Evolutionary conservation across 106 monocot species (phyloP).

Genomic region (Phalaenopsis equestris): DNA sequence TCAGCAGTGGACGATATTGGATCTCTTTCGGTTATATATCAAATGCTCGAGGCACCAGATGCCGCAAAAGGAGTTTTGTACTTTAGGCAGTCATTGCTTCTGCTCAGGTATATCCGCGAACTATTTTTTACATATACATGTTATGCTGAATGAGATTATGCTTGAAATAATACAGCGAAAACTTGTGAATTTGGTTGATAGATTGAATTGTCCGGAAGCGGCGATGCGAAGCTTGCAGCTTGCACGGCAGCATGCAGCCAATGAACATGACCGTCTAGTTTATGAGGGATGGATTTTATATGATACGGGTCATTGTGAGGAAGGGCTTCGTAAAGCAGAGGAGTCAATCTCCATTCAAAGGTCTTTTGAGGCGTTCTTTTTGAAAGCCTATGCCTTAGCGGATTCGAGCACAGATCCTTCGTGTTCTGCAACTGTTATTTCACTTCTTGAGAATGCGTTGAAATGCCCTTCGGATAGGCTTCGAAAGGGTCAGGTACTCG

Average conservation of each 20-base stretch:
- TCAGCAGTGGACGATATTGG: constrained; percentile 98
- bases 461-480: constrained; percentile 93
- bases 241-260: constrained; percentile 69
- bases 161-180: background rate
- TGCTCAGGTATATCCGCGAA: constrained; percentile 50
- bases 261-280: constrained; percentile 74
- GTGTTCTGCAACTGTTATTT: constrained; percentile 58
- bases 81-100: constrained; percentile 95
- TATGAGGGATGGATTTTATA: constrained; percentile 99
- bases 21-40: constrained; percentile 89
- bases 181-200: constrained; percentile 18
- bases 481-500: constrained; percentile 87
- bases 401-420: constrained; percentile 76
- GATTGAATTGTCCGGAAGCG: constrained; percentile 94
- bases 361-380: constrained; percentile 98
- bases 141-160: background rate
- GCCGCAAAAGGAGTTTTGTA: constrained; percentile 76
- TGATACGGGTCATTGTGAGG: constrained; percentile 93
- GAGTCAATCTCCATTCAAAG: constrained; percentile 82
- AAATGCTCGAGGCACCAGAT: constrained; percentile 78
- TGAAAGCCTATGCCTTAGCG: constrained; percentile 95
- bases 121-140: background rate
- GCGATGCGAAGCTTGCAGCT: constrained; percentile 97
- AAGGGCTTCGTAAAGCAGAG: constrained; percentile 84
- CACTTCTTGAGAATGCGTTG: constrained; percentile 85